Evolutionary conservation across 768 basidiomycete species (phyloP), one percentile per base, ranked within the genome.

Genomic region (Baorangia bicolor): DNA sequence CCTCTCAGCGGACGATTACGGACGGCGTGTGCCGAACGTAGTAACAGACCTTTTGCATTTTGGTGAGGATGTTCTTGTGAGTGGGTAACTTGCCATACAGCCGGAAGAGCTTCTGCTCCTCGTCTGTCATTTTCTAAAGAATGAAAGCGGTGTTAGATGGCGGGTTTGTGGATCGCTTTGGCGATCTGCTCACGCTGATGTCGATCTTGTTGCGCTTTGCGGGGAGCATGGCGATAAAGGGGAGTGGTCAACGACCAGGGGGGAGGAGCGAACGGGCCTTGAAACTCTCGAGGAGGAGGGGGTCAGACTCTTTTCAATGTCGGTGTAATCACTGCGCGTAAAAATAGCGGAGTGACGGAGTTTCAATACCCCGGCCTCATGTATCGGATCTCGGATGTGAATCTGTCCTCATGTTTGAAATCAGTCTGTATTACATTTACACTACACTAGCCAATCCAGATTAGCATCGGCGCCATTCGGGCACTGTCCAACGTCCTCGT

Each of bases 31-130:
- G 40, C 20, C 12, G 27, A 21, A 42, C 3, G 39, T 18, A 31
- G 39, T 3, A 31, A 67, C 79, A 47, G 42, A 92, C 95, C 86
- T 93, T 96, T 74, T 94, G 92, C 88, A 97, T 94, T 79, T 94
- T 94, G 69, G 81, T 88, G 62, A 98, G 82, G 50, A 90, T 78
- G 73, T 90, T 94, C 86, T 98, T 98, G 74, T 93, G 92, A 4
- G 86, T 85, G 23, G 96, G 96, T 33, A 96, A 78, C 74, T 94
- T 96, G 54, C 96, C 96, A 75, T 98, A 98, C 73, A 92, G 85
- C 63, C 87, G 82, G 75, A 98, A 94, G 60, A 98, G 85, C 77
- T 93, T 88, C 75, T 93, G 86, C 78, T 98, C 96, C 77, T 97
- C 88, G 65, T 87, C 86, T 56, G 81, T 83, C 76, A 97, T 73